Evolutionary conservation across 148 eudicot species (phyloP).

Genomic region (Vaccinium vitisidaea): DNA sequence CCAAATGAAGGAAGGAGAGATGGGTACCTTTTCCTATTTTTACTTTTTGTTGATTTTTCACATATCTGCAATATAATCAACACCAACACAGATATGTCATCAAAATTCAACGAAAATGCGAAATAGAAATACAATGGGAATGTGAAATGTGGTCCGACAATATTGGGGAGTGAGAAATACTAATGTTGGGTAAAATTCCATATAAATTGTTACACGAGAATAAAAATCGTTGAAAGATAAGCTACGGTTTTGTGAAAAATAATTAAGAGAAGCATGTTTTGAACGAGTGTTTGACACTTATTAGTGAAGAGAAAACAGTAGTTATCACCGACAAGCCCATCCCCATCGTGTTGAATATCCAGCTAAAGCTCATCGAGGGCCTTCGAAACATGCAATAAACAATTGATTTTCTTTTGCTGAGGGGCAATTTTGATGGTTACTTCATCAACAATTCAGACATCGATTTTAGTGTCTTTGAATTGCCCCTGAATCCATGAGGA

Average conservation of each 20-base stretch:
- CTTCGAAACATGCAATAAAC: conserved; percentile 67
- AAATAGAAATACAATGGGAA: neutral
- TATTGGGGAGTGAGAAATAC: neutral
- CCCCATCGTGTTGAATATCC: conserved; percentile 87
- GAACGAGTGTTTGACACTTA: neutral
- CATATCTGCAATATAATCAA: conserved; percentile 52
- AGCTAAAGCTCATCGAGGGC: conserved; percentile 82
- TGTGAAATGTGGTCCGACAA: neutral
- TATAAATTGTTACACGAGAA: neutral
- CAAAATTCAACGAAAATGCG: neutral
- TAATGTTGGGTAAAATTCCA: neutral
- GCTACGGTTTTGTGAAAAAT: neutral
- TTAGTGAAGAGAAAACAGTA: conserved; percentile 73
- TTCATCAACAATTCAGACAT: conserved; percentile 77
- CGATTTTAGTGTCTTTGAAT: conserved; percentile 71
- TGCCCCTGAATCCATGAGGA: conserved; percentile 84
- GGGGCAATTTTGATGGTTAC: conserved; percentile 77
- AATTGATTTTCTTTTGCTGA: conserved; percentile 62
- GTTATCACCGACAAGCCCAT: conserved; percentile 84
- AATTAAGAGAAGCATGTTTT: neutral
- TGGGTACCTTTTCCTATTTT: no score
- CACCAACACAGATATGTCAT: neutral
- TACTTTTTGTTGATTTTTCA: conserved; percentile 24
- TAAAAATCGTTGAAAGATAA: neutral
- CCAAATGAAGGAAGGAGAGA: no score